Evolutionary conservation across 805 yeast genomes (phyloP).

Genomic region (Komagataella mondaviorum): DNA sequence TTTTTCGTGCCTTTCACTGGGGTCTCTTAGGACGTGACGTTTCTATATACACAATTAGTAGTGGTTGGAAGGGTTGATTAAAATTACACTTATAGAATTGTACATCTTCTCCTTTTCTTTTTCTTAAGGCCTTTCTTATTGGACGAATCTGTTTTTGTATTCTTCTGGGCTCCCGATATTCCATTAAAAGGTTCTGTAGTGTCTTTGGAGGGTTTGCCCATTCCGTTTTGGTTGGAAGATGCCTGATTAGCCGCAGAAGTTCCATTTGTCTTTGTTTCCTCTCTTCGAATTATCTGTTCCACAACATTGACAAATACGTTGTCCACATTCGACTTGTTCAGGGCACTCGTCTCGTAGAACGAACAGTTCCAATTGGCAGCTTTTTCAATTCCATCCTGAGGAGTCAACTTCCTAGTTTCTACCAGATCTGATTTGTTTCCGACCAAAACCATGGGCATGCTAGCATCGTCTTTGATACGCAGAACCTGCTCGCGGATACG

Average conservation of each 20-base stretch:
- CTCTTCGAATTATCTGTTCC: conserved; percentile 77
- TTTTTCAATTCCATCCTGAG: conserved; percentile 72
- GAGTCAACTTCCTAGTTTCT: conserved; percentile 59
- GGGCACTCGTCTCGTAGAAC: conserved; percentile 89
- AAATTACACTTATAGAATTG: neutral
- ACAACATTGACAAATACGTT: conserved; percentile 84
- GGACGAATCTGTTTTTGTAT: neutral
- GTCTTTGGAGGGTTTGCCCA: neutral
- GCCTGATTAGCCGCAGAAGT: neutral
- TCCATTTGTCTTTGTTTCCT: conserved; percentile 12
- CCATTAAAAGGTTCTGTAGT: neutral
- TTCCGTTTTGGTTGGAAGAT: neutral
- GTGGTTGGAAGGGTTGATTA: neutral
- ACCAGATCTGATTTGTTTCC: conserved; percentile 86
- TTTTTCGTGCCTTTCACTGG: neutral
- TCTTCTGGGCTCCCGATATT: neutral
- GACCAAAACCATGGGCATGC: conserved; percentile 80
- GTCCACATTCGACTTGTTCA: conserved; percentile 77
- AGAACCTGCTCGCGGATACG: conserved; percentile 75
- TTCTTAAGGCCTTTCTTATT: neutral
- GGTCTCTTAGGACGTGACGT: too few species aligned
- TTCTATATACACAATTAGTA: too few species aligned
- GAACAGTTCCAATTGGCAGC: conserved; percentile 85
- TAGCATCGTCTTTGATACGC: conserved; percentile 62
- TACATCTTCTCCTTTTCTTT: conserved; percentile 2